Evolutionary conservation across 164 flowering plant genomes (phyloP).

Genomic region (Sedum album): DNA sequence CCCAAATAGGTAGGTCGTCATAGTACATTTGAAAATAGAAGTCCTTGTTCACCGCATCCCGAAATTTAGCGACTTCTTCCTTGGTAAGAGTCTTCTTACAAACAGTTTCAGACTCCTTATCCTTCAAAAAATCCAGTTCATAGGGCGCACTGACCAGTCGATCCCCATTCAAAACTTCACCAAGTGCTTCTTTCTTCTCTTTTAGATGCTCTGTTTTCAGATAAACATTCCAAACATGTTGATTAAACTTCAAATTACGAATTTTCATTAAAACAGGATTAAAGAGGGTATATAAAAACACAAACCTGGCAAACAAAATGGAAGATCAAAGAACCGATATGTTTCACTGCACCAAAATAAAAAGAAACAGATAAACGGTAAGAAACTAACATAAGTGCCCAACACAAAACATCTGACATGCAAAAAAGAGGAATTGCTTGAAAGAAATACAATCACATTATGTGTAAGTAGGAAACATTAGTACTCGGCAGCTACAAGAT

Average conservation of each 20-base stretch:
- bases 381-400: neutral
- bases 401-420: neutral
- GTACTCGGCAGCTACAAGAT: neutral
- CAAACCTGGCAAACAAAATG: conserved; percentile 27
- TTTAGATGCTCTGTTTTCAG: conserved; percentile 19
- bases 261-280: neutral
- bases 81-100: conserved; percentile 14
- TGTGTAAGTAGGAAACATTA: neutral
- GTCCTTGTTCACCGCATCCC: conserved; percentile 15
- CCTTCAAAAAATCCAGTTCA: conserved; percentile 11
- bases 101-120: conserved; percentile 14
- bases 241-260: neutral
- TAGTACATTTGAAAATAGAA: conserved; percentile 19
- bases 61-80: conserved; percentile 15
- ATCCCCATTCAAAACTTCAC: conserved; percentile 35
- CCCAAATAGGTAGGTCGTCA: conserved; percentile 19
- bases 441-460: neutral
- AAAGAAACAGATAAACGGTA: neutral
- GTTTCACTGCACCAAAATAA: conserved; percentile 19
- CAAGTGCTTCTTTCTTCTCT: conserved; percentile 35
- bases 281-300: neutral
- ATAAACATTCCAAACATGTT: neutral
- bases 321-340: conserved; percentile 26
- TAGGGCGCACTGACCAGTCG: conserved; percentile 27
- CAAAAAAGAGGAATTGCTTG: too few relatives aligned